A percentile compares a stretch with the other conserved stretches of the same genome.
Conservation (phyloP, 441 rosid genomes). For the Brassica balearica region DNA sequence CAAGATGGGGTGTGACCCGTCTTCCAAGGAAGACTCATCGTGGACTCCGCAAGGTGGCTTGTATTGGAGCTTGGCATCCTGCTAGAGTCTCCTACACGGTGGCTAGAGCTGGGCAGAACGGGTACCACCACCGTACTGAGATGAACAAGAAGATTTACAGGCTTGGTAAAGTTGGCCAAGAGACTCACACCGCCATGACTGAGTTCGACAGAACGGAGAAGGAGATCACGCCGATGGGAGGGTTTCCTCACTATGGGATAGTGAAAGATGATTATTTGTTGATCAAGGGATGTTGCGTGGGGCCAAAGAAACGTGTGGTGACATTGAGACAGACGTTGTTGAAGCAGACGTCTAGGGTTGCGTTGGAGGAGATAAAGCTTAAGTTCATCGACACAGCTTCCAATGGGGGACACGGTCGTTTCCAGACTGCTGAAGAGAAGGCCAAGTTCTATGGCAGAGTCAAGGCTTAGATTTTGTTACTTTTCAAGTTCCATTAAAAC, state of each 20-base stretch:
- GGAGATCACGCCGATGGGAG: too few species aligned
- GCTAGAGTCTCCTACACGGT: constrained; percentile 69
- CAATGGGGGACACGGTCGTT: constrained; percentile 73
- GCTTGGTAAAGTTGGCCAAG: constrained; percentile 78
- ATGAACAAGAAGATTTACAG: constrained; percentile 86
- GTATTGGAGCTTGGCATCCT: constrained; percentile 96
- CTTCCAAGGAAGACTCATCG: constrained; percentile 91
- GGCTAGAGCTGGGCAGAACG: constrained; percentile 79
- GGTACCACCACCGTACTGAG: constrained; percentile 89
- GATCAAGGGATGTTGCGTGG: too few species aligned
- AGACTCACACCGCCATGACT: constrained; percentile 66
- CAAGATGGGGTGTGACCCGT: constrained; percentile 94
- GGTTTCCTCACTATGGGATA: too few species aligned
- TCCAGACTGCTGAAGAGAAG: constrained; percentile 83
- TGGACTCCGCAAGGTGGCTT: constrained; percentile 90
- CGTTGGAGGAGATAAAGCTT: constrained; percentile 72
- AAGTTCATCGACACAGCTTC: constrained; percentile 82
- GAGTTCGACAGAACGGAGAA: constrained; percentile 43
- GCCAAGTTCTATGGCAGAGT: constrained; percentile 68
- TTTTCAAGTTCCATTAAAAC: not conserved
- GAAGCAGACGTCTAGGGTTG: constrained; percentile 75
- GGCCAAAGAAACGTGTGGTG: too few species aligned
- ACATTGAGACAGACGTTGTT: constrained; percentile 77
- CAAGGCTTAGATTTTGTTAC: constrained; percentile 39
- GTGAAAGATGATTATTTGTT: too few species aligned